Conservation (phyloP, 768 basidiomycete genomes). For the Boletus sp. region DNA sequence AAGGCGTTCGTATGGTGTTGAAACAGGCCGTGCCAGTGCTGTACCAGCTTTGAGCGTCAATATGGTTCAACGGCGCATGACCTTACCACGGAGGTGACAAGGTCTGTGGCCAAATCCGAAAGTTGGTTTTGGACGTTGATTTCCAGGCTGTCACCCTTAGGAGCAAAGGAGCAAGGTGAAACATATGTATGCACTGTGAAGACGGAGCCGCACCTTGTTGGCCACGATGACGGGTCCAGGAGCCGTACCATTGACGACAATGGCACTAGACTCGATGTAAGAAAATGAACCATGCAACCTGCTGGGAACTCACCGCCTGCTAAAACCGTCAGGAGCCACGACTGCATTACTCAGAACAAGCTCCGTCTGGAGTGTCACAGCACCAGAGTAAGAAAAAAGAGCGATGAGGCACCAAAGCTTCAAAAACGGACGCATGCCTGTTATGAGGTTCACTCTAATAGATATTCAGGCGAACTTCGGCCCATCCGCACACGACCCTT, state of each 20-base stretch:
- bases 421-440: constrained; percentile 13
- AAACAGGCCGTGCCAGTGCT: constrained; percentile 51
- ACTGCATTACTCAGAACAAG: constrained; percentile 39
- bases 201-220: constrained; percentile 30
- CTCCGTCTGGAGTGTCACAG: constrained; percentile 18
- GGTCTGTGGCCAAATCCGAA: constrained; percentile 37
- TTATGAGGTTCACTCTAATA: not conserved
- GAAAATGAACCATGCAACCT: not conserved
- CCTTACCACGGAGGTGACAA: constrained; percentile 42
- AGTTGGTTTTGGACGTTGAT: constrained; percentile 43
- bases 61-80: not conserved
- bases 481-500: not conserved
- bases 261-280: constrained; percentile 27
- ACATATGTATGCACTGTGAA: not conserved
- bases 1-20: constrained; percentile 42
- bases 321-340: constrained; percentile 45
- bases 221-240: constrained; percentile 42
- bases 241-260: constrained; percentile 40
- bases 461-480: not conserved
- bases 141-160: constrained; percentile 39
- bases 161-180: not conserved
- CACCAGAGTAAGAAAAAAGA: constrained; percentile 7
- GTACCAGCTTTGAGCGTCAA: not conserved
- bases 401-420: constrained; percentile 6
- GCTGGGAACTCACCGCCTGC: constrained; percentile 23